Evolutionary conservation across 2,329 filamentous ascomycete species (phyloP).

Genomic region (Phyllosticta capitalensis): DNA sequence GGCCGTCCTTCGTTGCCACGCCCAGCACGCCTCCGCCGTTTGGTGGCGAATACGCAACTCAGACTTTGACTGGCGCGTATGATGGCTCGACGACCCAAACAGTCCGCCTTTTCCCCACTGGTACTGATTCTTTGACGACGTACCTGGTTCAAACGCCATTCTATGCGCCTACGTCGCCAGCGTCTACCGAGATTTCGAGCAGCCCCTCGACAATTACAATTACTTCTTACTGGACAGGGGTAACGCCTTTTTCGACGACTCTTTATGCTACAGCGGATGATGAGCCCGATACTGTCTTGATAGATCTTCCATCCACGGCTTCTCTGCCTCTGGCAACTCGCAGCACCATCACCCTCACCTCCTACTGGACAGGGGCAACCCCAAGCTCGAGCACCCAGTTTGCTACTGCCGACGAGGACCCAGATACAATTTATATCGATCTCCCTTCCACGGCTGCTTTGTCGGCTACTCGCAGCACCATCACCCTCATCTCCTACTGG

Average conservation of each 20-base stretch:
- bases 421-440: background rate
- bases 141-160: background rate
- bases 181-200: background rate
- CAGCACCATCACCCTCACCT: background rate
- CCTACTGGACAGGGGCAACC: background rate
- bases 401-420: background rate
- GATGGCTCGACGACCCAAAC: background rate
- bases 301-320: background rate
- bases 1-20: background rate
- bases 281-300: background rate
- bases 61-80: background rate
- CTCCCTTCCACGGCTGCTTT: background rate
- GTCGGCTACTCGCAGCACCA: no score
- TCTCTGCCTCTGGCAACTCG: no score
- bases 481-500: background rate
- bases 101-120: background rate
- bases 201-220: background rate
- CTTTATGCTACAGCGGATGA: background rate
- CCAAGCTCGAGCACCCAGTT: background rate
- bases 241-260: background rate
- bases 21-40: background rate
- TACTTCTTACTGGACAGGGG: background rate
- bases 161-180: background rate
- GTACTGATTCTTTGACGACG: background rate
- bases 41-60: background rate